Conservation (phyloP, 805 yeast species). For the Myxozyma melibiosi region DNA sequence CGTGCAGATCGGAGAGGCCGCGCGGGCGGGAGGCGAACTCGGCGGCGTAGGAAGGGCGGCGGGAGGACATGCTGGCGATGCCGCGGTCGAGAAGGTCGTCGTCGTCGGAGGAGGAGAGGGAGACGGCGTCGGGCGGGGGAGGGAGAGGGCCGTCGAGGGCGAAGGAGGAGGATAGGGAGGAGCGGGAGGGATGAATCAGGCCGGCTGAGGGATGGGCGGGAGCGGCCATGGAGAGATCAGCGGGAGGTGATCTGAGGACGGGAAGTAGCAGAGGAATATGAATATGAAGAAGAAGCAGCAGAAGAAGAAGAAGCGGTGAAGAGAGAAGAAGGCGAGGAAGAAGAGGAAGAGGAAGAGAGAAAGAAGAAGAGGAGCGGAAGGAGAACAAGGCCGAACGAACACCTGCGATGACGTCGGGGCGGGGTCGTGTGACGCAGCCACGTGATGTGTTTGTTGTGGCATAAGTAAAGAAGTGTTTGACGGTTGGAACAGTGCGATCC, state of each 20-base stretch:
- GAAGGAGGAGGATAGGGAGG: constrained; percentile 2
- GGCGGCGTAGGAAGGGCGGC: constrained; percentile 70
- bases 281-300: not conserved
- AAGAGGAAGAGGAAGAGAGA: not conserved
- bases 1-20: constrained; percentile 8
- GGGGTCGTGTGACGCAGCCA: constrained; percentile 15
- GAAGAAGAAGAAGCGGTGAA: not conserved
- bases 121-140: constrained; percentile 6
- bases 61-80: constrained; percentile 56
- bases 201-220: not conserved
- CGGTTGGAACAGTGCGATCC: no score
- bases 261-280: not conserved
- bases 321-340: not conserved
- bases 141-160: constrained; percentile 2
- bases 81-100: constrained; percentile 37
- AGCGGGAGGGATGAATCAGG: not conserved
- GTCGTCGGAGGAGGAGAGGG: constrained; percentile 17
- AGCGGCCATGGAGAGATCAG: constrained; percentile 2
- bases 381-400: constrained; percentile 5
- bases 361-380: constrained; percentile 1
- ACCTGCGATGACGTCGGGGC: constrained; percentile 15
- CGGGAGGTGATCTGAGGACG: not conserved
- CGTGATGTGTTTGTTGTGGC: not conserved
- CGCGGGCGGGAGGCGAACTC: constrained; percentile 50
- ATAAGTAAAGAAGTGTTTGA: not conserved